Base-by-base conservation (phyloP, 2,329 filamentous ascomycete species). In the Fusarium sulawesiense region DNA sequence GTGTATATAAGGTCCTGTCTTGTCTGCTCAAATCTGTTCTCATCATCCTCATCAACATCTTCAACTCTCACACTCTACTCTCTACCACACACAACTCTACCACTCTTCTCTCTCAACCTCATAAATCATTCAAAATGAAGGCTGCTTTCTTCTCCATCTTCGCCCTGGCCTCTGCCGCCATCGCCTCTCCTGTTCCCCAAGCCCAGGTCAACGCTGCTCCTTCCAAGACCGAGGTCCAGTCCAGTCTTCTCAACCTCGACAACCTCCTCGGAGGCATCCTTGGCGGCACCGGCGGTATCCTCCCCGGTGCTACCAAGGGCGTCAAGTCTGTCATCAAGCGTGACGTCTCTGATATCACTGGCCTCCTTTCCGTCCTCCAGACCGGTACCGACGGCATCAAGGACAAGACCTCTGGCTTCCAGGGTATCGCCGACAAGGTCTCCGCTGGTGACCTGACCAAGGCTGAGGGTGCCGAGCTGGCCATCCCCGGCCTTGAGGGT, bases 111-210 rank as follows among this genome's bases (percentile, higher is more conserved):
- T 40, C 21, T 34, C 14, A 16, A 18, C 20, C 53, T 34, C 4
- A 30, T 11, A 37, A 50, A 18, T 18, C 12, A 32, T 62, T 63
- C 70, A 74, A 58, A 63, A 75, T 75, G 73, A 75, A 75, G 73
- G 56, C 64, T 34, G 40, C 72, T 61, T 64, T 75, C 66, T 66
- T 75, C 62, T 68, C 73, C 23, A 21, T 75, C 49, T 67, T 75
- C 55, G 49, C 73, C 20, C 60, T 75, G 53, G 72, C 72, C 46
- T 27, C 63, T 34, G 57, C 73, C 21, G 73, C 58, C 56, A 56
- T 74, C 27, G 73, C 72, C 23, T 69, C 70, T 21, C 73, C 73
- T 48, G 46, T 69, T 27, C 50, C 66, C 5, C 49, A 50, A 44
- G 40, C 16, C 9, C 32, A 34, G 32, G 25, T 49, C 44, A 61